Percentiles rank a stretch among this genome's conserved stretches.
These are phyloP conservation scores for Przewalskia tangutica DNA, from an alignment of 257 asterid species.

Conservation along the genomic window DNA sequence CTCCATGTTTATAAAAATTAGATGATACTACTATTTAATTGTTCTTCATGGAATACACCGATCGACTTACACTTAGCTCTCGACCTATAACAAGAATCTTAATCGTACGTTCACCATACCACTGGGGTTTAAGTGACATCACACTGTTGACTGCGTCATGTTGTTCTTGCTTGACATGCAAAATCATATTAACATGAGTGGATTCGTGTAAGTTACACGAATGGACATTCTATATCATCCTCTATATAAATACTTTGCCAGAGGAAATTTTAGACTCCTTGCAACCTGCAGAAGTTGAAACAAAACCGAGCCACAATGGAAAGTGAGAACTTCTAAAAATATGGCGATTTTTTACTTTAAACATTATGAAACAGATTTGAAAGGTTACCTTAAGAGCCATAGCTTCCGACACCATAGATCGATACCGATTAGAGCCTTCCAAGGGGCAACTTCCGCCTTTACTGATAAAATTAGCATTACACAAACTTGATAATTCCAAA, in stretches of 20 bases:
- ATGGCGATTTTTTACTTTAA: neutral
- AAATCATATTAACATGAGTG: slow-evolving; percentile 1
- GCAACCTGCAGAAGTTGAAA: slow-evolving; percentile 46
- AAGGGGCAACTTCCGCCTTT: slow-evolving; percentile 88
- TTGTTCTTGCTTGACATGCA: neutral
- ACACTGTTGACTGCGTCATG: neutral
- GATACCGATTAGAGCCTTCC: slow-evolving; percentile 83
- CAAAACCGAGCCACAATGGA: neutral
- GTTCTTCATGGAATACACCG: neutral
- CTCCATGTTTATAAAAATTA: neutral
- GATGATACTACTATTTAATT: neutral
- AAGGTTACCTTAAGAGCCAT: slow-evolving; percentile 64
- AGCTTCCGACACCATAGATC: slow-evolving; percentile 73
- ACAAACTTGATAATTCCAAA: slow-evolving; percentile 83
- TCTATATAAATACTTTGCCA: slow-evolving; percentile 76
- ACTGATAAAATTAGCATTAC: slow-evolving; percentile 78
- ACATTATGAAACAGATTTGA: neutral
- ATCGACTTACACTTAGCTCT: neutral
- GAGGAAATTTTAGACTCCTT: slow-evolving; percentile 78
- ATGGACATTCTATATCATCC: slow-evolving; percentile 12
- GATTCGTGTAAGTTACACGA: neutral
- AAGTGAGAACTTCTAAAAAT: neutral
- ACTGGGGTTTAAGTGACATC: neutral
- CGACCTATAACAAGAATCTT: neutral
- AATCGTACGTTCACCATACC: neutral